Percentiles rank a stretch among this genome's conserved stretches.
phyloP scores from a whole-genome alignment of 139 green algal genomes.

The Volvox reticuliferus region DNA sequence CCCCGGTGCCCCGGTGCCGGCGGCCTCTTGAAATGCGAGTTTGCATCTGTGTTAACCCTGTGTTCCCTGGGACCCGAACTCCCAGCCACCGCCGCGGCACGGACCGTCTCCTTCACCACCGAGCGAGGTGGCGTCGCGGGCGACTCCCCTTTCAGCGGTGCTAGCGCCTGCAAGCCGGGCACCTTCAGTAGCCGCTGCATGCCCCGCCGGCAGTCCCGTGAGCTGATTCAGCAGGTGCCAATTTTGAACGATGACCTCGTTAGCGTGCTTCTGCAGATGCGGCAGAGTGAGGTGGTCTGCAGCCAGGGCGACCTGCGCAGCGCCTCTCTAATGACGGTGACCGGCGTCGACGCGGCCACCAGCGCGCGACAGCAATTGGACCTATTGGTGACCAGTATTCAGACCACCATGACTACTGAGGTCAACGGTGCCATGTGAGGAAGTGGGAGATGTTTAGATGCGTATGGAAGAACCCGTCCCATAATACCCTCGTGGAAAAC shows the following conservation, averaged over 20 bases:
- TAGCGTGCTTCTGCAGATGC: conserved; percentile 4
- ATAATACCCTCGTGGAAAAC: background rate
- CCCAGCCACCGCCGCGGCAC: background rate
- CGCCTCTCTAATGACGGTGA: conserved; percentile 21
- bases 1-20: too few relatives aligned
- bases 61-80: too few relatives aligned
- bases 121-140: background rate
- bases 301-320: background rate
- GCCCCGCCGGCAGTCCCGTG: background rate
- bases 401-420: conserved; percentile 37
- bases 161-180: background rate
- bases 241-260: conserved; percentile 12
- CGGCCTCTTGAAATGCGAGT: too few relatives aligned
- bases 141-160: background rate
- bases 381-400: conserved; percentile 7
- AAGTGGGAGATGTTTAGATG: background rate
- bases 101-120: conserved; percentile 9
- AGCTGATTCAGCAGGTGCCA: background rate
- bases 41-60: too few relatives aligned
- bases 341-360: background rate
- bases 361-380: conserved; percentile 19
- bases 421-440: conserved; percentile 16
- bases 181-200: background rate
- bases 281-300: background rate
- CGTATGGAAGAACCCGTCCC: background rate